A percentile compares a stretch with the other conserved stretches of the same genome.
Conservation (phyloP, 192 early-diverging fungal genomes). For the Podila epigama region DNA sequence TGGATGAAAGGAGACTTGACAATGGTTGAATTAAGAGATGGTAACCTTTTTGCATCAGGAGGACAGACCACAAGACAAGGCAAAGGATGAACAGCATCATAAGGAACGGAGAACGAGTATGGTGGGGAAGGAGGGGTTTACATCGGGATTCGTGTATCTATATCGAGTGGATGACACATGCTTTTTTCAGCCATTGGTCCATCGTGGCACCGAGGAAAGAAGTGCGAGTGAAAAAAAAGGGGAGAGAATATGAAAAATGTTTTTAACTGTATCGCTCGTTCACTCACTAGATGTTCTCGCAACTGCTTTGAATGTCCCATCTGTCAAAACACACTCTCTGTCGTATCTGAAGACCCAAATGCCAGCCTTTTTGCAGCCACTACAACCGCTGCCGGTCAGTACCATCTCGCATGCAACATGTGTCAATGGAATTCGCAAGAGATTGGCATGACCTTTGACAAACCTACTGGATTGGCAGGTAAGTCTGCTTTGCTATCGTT, state of each 20-base stretch:
- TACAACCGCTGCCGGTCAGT: constrained; percentile 52
- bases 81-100: not conserved
- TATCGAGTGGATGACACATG: not conserved
- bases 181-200: not conserved
- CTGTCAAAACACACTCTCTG: constrained; percentile 81
- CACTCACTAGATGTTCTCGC: constrained; percentile 72
- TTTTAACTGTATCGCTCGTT: constrained; percentile 2
- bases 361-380: constrained; percentile 16
- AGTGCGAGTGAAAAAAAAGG: not conserved
- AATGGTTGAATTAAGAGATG: no score
- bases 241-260: not conserved
- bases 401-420: constrained; percentile 82
- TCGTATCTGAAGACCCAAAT: constrained; percentile 64
- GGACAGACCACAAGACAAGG: no score
- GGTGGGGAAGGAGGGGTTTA: not conserved
- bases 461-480: constrained; percentile 90
- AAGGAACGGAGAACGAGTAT: not conserved
- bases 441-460: constrained; percentile 92
- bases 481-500: constrained; percentile 21
- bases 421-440: constrained; percentile 96
- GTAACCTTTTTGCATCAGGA: no score
- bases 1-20: no score
- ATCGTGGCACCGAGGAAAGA: not conserved
- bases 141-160: not conserved
- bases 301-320: constrained; percentile 95